A percentile compares a stretch with the other conserved stretches of the same genome.
phyloP scores from a whole-genome alignment of 176 grass and related monocot species.

The Pontederia crassipes region DNA sequence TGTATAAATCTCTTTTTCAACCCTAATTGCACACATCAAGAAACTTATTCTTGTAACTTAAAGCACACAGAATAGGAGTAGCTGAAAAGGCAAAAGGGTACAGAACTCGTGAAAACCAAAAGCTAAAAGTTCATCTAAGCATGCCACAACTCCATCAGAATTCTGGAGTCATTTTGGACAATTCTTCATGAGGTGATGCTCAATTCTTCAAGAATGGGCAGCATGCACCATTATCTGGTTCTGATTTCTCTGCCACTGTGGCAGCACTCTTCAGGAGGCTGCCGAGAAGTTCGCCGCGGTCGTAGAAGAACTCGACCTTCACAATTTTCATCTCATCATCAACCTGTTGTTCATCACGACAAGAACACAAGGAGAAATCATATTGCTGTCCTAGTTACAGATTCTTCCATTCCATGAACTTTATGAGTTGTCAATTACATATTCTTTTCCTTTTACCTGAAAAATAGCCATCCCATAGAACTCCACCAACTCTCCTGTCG shows the following conservation, averaged over 20 bases:
- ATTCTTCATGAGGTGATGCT: too few species aligned
- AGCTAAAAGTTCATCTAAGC: too few species aligned
- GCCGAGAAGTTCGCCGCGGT: conserved; percentile 17
- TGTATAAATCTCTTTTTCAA: too few species aligned
- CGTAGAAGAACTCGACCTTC: conserved; percentile 23
- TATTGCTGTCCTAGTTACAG: neutral
- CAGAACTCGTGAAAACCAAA: too few species aligned
- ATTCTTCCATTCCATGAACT: neutral
- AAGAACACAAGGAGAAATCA: neutral
- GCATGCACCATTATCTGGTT: neutral
- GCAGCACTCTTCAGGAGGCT: conserved; percentile 1
- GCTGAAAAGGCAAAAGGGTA: too few species aligned
- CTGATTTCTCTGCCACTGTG: neutral
- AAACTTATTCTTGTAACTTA: too few species aligned
- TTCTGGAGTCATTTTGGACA: too few species aligned
- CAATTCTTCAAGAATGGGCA: conserved; percentile 16
- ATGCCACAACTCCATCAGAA: too few species aligned
- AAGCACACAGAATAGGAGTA: too few species aligned
- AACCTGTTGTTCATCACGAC: neutral
- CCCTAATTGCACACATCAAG: too few species aligned
- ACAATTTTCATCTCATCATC: conserved; percentile 13
- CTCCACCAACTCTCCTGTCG: conserved; percentile 29
- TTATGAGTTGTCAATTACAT: neutral
- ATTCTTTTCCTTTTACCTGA: conserved; percentile 12
- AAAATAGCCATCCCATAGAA: conserved; percentile 30